Evolutionary conservation across 176 grass and related monocot species (phyloP).

Genomic region (Bromus sterilis): DNA sequence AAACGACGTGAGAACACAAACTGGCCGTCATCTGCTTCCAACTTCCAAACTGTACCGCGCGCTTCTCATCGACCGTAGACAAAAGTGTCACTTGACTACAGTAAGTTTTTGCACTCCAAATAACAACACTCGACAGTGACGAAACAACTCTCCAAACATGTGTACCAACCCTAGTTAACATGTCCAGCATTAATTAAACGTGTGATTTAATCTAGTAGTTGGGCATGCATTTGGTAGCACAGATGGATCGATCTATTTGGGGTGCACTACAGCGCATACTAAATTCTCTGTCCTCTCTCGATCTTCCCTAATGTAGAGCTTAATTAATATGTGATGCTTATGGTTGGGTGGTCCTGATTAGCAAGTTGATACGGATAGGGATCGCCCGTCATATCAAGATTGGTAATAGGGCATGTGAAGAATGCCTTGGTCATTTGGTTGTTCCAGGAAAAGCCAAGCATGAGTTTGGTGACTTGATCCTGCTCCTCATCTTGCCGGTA

Average conservation of each 20-base stretch:
- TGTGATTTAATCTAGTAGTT: neutral
- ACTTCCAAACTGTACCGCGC: neutral
- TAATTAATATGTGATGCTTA: neutral
- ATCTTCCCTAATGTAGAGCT: neutral
- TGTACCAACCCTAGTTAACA: neutral
- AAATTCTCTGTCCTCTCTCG: neutral
- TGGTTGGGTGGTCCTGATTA: constrained; percentile 11
- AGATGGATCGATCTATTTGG: neutral
- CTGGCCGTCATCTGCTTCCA: neutral
- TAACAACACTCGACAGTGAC: neutral
- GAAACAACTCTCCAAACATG: neutral
- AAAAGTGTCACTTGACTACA: constrained; percentile 20
- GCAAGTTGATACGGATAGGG: neutral
- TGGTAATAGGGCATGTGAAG: constrained; percentile 22
- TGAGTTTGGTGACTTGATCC: constrained; percentile 21
- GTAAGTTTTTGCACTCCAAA: neutral
- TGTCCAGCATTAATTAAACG: neutral
- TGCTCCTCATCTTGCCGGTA: neutral
- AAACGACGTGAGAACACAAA: neutral
- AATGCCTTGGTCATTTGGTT: neutral
- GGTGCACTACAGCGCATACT: constrained; percentile 16
- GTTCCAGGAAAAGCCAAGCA: constrained; percentile 22
- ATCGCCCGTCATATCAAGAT: neutral
- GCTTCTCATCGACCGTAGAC: neutral
- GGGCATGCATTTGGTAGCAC: neutral